A percentile compares a stretch with the other conserved stretches of the same genome.
Evolutionary conservation across 192 early-diverging fungal genomes (phyloP).

Genomic region (Rhizophagus prolifer): DNA sequence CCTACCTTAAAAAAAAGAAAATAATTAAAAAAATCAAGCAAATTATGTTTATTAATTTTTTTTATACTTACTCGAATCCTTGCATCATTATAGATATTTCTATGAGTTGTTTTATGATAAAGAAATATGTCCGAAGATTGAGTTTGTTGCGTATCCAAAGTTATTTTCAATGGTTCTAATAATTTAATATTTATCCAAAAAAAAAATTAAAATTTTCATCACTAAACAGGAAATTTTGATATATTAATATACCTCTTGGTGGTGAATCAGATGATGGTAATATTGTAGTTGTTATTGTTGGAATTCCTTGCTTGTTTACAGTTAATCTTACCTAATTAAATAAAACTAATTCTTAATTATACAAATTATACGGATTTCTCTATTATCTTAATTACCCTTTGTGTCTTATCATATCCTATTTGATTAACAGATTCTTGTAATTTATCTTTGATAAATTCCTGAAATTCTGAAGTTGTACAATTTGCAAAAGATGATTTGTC

Average conservation of each 20-base stretch:
- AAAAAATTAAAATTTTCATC: not conserved
- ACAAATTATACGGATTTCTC: too few species aligned
- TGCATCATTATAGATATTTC: slow-evolving; percentile 47
- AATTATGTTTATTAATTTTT: not conserved
- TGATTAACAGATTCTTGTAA: not conserved
- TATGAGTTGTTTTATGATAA: slow-evolving; percentile 56
- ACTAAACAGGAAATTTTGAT: not conserved
- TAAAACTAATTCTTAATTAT: not conserved
- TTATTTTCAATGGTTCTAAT: slow-evolving; percentile 24
- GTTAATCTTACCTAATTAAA: slow-evolving; percentile 20
- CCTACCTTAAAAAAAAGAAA: slow-evolving; percentile 24
- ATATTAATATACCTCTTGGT: not conserved
- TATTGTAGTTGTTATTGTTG: not conserved
- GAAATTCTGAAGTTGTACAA: not conserved
- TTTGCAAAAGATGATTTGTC: not conserved
- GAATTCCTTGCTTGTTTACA: not conserved
- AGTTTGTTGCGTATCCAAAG: slow-evolving; percentile 41
- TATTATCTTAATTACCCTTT: not conserved
- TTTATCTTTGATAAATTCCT: not conserved
- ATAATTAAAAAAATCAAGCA: not conserved
- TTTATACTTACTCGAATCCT: slow-evolving; percentile 36
- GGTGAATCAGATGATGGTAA: not conserved
- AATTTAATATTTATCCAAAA: not conserved
- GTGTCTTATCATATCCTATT: not conserved
- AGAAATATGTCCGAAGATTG: slow-evolving; percentile 41